These are phyloP conservation scores for Termitomyces sp. DNA, from an alignment of 768 basidiomycete genomes.

Conservation along the genomic window DNA sequence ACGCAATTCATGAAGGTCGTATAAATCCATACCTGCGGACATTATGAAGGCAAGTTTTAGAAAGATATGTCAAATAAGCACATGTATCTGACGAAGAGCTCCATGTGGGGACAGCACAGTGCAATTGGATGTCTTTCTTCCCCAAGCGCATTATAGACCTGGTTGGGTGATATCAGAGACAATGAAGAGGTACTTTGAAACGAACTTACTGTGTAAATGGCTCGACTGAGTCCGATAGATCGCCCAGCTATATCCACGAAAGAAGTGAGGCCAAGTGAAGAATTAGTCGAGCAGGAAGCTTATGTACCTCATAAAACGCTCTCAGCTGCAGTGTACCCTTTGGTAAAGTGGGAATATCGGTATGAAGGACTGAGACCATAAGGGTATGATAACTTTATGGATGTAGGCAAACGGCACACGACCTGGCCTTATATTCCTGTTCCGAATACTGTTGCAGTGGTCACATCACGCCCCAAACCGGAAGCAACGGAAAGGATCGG, in stretches of 20 bases:
- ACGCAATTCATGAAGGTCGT: slow-evolving; percentile 63
- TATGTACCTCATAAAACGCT: slow-evolving; percentile 32
- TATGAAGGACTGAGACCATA: slow-evolving; percentile 23
- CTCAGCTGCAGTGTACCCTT: slow-evolving; percentile 13
- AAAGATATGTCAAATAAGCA: slow-evolving; percentile 23
- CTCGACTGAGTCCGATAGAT: slow-evolving; percentile 50
- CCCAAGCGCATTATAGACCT: slow-evolving; percentile 48
- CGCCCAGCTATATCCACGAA: slow-evolving; percentile 35
- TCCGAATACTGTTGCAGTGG: slow-evolving; percentile 4
- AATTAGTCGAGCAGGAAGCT: not conserved
- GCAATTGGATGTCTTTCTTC: slow-evolving; percentile 42
- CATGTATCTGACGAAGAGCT: slow-evolving; percentile 52
- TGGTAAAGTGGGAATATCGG: slow-evolving; percentile 16
- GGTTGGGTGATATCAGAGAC: not conserved
- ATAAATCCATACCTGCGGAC: slow-evolving; percentile 50
- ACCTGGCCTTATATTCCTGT: slow-evolving; percentile 12
- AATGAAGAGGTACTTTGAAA: not conserved
- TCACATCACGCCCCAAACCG: slow-evolving; percentile 24
- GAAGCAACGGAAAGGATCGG: slow-evolving; percentile 27
- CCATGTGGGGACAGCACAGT: slow-evolving; percentile 68
- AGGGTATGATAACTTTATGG: not conserved
- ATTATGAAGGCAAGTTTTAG: not conserved
- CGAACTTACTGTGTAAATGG: slow-evolving; percentile 53
- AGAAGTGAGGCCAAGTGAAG: not conserved
- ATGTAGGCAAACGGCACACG: slow-evolving; percentile 19